Evolutionary conservation across 495 filamentous ascomycete genomes (phyloP).

Genomic region (Penicillium antarcticum): DNA sequence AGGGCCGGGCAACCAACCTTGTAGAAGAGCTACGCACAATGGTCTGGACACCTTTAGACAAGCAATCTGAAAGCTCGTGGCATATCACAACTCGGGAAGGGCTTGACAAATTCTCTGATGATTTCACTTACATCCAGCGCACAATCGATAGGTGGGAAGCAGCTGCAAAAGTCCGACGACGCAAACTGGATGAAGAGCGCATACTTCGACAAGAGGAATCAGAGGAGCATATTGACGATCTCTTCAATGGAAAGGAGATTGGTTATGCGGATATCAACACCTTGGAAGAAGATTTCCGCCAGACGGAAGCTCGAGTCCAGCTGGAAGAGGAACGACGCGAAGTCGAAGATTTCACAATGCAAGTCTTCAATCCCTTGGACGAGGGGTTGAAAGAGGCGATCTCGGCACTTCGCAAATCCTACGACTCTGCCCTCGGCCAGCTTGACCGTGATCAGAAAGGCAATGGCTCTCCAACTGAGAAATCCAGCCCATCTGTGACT

Average conservation of each 20-base stretch:
- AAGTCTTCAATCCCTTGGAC: conserved; percentile 53
- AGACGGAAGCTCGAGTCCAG: conserved; percentile 49
- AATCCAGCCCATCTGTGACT: conserved; percentile 38
- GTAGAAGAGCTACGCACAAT: conserved; percentile 36
- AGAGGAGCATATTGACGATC: conserved; percentile 49
- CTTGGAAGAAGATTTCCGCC: conserved; percentile 59
- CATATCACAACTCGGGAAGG: conserved; percentile 32
- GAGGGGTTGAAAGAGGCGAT: conserved; percentile 51
- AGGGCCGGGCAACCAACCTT: conserved; percentile 18
- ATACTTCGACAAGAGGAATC: conserved; percentile 51
- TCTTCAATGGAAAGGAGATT: conserved; percentile 59
- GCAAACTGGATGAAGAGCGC: conserved; percentile 46
- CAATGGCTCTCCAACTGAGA: conserved; percentile 28
- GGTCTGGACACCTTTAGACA: conserved; percentile 32
- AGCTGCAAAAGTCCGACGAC: conserved; percentile 36
- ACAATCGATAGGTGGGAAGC: conserved; percentile 45
- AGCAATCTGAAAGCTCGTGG: conserved; percentile 34
- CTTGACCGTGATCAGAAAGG: conserved; percentile 42
- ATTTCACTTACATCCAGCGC: conserved; percentile 51
- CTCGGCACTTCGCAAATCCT: conserved; percentile 47
- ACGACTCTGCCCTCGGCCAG: conserved; percentile 41
- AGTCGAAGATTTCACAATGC: conserved; percentile 47
- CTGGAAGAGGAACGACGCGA: conserved; percentile 55
- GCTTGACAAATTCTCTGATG: conserved; percentile 35
- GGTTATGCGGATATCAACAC: conserved; percentile 59